Conservation (phyloP, 2,329 filamentous ascomycete genomes). For the Fusarium sp. region DNA sequence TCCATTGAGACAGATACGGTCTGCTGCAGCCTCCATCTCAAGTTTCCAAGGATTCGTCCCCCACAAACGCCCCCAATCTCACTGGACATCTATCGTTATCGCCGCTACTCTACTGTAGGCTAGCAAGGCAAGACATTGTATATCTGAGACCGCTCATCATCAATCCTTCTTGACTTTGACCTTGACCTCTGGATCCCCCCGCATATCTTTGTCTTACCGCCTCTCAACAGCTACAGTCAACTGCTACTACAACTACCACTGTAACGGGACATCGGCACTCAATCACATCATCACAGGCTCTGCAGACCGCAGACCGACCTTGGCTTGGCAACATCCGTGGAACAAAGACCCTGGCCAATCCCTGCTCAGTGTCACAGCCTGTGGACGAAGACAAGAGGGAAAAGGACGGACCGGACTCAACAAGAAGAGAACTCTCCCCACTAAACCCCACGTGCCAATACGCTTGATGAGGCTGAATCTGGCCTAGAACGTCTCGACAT, state of each 20-base stretch:
- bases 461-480: constrained; percentile 45
- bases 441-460: constrained; percentile 45
- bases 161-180: background rate
- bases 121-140: background rate
- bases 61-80: constrained; percentile 36
- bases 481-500: constrained; percentile 43
- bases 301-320: constrained; percentile 19
- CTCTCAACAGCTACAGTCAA: constrained; percentile 4
- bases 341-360: constrained; percentile 29
- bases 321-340: constrained; percentile 25
- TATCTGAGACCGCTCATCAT: constrained; percentile 5
- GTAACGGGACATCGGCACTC: constrained; percentile 3
- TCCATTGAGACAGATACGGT: constrained; percentile 23
- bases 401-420: constrained; percentile 10
- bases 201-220: constrained; percentile 19
- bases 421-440: constrained; percentile 23
- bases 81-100: constrained; percentile 20
- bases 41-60: constrained; percentile 25
- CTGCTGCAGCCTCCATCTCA: constrained; percentile 17
- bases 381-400: constrained; percentile 18
- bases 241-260: background rate
- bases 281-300: constrained; percentile 16
- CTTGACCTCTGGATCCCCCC: background rate
- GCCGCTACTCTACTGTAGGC: constrained; percentile 8
- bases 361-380: constrained; percentile 16